Conservation (phyloP, 2,329 filamentous ascomycete species). For the Colletotrichum sp. region DNA sequence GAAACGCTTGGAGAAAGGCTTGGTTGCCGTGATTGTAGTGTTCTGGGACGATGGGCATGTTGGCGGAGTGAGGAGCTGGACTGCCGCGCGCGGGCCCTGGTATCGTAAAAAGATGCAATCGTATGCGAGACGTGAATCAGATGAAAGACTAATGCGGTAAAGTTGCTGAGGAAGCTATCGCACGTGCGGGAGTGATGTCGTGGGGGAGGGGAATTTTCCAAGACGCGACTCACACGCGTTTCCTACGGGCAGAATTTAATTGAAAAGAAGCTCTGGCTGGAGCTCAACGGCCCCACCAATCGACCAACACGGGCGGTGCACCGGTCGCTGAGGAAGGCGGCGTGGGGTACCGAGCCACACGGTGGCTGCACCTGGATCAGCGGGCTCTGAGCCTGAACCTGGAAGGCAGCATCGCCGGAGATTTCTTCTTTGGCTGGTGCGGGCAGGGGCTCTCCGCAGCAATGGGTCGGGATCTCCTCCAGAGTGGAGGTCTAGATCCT, state of each 20-base stretch:
- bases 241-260: background rate
- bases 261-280: background rate
- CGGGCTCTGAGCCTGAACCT: background rate
- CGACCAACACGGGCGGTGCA: background rate
- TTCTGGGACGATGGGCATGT: conserved; percentile 24
- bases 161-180: background rate
- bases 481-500: background rate
- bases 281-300: background rate
- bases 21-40: conserved; percentile 71
- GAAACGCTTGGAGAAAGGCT: conserved; percentile 88
- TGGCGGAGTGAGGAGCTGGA: background rate
- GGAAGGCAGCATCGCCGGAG: background rate
- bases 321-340: background rate
- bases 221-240: background rate
- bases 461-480: background rate
- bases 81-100: background rate
- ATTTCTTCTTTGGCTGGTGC: background rate
- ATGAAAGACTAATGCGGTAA: background rate
- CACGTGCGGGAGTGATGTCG: background rate
- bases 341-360: background rate
- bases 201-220: background rate
- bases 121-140: background rate
- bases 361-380: background rate
- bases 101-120: background rate
- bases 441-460: background rate